Base-by-base conservation (phyloP, 148 eudicot genomes). In the Rhododendron molle region DNA sequence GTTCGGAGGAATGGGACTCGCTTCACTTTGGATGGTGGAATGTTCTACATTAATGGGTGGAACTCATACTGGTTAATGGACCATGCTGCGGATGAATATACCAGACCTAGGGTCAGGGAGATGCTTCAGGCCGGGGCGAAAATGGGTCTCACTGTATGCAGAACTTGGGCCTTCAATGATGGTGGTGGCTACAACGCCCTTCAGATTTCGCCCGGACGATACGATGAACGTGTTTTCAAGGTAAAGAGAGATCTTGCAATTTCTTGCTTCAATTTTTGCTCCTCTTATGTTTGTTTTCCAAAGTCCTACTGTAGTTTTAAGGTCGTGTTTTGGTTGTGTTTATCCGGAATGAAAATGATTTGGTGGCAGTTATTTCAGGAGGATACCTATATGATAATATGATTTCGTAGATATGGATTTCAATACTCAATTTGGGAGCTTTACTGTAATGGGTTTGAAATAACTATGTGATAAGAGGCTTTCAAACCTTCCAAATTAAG, bases 1-100 rank as follows among this genome's bases (percentile, higher is more conserved):
- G 98, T 95, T 81, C 90, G 86, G 86, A 93, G 95, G 69, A 92
- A 93, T 90, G 99, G 98, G 50, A 93, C 92, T 84, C 98, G 94
- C 87, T 94, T 97, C 86, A 67, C 88, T 81, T 85, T 95, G 78
- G 98, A 97, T 88, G 98, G 94, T n/a, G 87, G 84, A 71, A 89
- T 92, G 12, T 95, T 95, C 69, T 97, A 92, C 80, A 86, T 94
- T 3, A 97, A 97, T 91, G 99, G 99, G 23, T 97, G 98, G 98
- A 97, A 97, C 74, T 97, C 99, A 67, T 97, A 97, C 85, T 97
- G 99, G 99, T 86, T 97, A 76, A 97, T 97, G 98, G 95, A 95
- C 83, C 94, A 93, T 81, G 96, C 95, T 85, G 98, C 90, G 85
- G 93, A 95, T 71, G 92, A 76, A 1, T 84, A 78, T 28, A 87